Evolutionary conservation across 1,284 basidiomycete genomes (phyloP).

Genomic region (Kalmanozyma brasiliensis): DNA sequence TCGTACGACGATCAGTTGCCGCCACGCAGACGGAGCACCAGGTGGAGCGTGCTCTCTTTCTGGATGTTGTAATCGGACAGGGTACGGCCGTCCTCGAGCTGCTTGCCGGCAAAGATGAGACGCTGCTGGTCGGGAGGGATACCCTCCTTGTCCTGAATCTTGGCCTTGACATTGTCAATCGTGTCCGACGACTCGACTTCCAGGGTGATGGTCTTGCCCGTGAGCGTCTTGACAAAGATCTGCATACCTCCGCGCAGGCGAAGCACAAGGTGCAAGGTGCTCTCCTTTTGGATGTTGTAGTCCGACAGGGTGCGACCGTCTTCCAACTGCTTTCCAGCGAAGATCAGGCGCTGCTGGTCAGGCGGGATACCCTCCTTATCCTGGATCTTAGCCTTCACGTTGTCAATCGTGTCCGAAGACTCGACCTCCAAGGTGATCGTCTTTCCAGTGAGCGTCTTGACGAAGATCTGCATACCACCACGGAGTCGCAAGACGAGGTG

Average conservation of each 20-base stretch:
- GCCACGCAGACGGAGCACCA: slow-evolving; percentile 64
- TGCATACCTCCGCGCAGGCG: slow-evolving; percentile 78
- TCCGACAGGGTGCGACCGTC: slow-evolving; percentile 64
- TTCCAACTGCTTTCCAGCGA: slow-evolving; percentile 66
- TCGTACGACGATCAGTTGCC: slow-evolving; percentile 35
- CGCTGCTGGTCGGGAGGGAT: slow-evolving; percentile 70
- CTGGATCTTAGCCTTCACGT: slow-evolving; percentile 71
- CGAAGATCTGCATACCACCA: slow-evolving; percentile 63
- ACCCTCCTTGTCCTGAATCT: slow-evolving; percentile 67
- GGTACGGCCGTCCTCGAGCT: slow-evolving; percentile 70
- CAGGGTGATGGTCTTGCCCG: slow-evolving; percentile 96
- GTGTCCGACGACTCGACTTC: slow-evolving; percentile 90
- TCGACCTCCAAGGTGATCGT: slow-evolving; percentile 70
- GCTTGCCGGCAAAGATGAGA: slow-evolving; percentile 70
- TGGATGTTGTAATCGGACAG: slow-evolving; percentile 69
- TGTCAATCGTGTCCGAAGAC: slow-evolving; percentile 73
- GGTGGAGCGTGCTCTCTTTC: slow-evolving; percentile 65
- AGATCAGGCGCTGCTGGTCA: slow-evolving; percentile 66
- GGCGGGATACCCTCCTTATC: slow-evolving; percentile 67
- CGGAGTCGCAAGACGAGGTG: slow-evolving; percentile 64
- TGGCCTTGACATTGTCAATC: slow-evolving; percentile 80
- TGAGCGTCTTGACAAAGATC: slow-evolving; percentile 75
- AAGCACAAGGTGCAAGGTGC: slow-evolving; percentile 94
- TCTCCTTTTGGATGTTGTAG: slow-evolving; percentile 96
- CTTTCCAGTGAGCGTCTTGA: slow-evolving; percentile 61